phyloP scores from a whole-genome alignment of 768 basidiomycete genomes.

The Termitomyces sp. region DNA sequence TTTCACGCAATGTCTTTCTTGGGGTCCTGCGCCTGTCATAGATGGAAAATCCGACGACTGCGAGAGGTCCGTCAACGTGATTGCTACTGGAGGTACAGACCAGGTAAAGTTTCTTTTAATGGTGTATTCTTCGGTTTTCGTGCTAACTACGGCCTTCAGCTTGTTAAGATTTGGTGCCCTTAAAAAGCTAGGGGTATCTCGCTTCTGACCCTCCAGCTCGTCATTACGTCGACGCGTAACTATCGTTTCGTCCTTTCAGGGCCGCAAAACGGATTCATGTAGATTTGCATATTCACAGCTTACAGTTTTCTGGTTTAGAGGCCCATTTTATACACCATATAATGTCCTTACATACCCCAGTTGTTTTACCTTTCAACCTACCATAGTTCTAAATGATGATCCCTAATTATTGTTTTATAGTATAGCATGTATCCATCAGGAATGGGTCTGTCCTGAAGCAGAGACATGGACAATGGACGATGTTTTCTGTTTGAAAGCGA shows the following conservation, averaged over 20 bases:
- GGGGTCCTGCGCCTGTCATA: constrained; percentile 5
- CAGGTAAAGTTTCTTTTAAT: not conserved
- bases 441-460: not conserved
- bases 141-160: not conserved
- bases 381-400: not conserved
- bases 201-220: not conserved
- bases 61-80: constrained; percentile 17
- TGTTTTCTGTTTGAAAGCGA: too few species aligned
- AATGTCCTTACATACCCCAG: not conserved
- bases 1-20: constrained; percentile 15
- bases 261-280: not conserved
- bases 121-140: not conserved
- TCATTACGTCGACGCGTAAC: not conserved
- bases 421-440: not conserved
- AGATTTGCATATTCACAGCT: not conserved
- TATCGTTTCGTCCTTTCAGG: not conserved
- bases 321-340: constrained; percentile 6
- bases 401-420: not conserved
- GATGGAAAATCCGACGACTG: constrained; percentile 15
- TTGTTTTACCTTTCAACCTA: not conserved
- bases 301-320: not conserved
- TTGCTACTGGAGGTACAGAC: constrained; percentile 21
- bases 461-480: too few species aligned
- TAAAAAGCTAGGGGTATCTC: not conserved
- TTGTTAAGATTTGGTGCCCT: constrained; percentile 11